phyloP scores from a whole-genome alignment of 2,329 filamentous ascomycete species.

The Emydomyces testavorans region DNA sequence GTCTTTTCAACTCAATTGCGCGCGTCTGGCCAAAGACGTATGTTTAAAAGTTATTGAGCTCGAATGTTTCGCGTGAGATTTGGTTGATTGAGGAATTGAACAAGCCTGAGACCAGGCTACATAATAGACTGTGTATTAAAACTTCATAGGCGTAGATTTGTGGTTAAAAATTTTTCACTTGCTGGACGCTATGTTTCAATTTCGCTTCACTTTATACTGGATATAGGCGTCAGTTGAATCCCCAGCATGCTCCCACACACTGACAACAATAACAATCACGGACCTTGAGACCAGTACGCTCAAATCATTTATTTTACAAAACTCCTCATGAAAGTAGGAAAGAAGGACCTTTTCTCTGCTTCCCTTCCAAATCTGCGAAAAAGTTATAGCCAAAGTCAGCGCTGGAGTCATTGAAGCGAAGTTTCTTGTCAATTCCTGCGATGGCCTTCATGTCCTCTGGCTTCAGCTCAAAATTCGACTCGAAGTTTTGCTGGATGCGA shows the following conservation, averaged over 20 bases:
- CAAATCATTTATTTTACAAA: too few relatives aligned
- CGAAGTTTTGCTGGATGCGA: slow-evolving; percentile 35
- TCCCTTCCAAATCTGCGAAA: slow-evolving; percentile 49
- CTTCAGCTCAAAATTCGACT: slow-evolving; percentile 48
- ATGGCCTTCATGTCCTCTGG: slow-evolving; percentile 48
- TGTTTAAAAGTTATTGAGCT: too few relatives aligned
- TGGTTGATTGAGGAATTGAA: too few relatives aligned
- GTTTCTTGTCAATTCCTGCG: slow-evolving; percentile 46
- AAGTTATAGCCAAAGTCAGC: slow-evolving; percentile 47
- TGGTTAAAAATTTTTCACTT: not conserved
- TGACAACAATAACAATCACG: not conserved
- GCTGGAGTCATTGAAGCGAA: slow-evolving; percentile 52
- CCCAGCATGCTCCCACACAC: not conserved
- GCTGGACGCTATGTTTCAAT: not conserved
- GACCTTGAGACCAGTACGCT: too few relatives aligned
- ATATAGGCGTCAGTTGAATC: not conserved
- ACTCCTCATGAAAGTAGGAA: not conserved
- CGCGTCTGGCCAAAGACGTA: too few relatives aligned
- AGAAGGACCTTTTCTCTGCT: slow-evolving; percentile 22
- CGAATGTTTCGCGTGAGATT: too few relatives aligned
- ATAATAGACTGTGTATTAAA: too few relatives aligned
- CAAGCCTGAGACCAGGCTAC: too few relatives aligned
- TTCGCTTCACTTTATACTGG: not conserved
- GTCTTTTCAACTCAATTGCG: too few relatives aligned
- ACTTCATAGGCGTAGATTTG: too few relatives aligned